Evolutionary conservation across 140 eudicot genomes (phyloP), one percentile per base, ranked within the genome.

Genomic region (Bidens hawaiensis): DNA sequence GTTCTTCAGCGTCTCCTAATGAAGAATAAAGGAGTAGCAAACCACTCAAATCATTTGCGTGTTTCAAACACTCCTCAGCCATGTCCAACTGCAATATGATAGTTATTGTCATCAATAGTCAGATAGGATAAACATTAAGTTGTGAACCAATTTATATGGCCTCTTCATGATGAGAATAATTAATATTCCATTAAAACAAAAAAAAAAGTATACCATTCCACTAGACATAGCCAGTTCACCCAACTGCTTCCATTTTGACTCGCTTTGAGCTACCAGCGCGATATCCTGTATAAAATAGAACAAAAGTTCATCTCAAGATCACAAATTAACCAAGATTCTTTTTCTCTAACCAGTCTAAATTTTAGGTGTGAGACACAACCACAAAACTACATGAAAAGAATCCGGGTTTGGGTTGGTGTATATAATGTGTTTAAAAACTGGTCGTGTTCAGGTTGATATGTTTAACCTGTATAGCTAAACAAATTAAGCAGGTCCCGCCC

Each of bases 141-240:
- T 17, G 11, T 28, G 25, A 50, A 50, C 47, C 48, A 38, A 26
- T 36, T 24, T 61, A 36, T 40, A 61, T 60, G 31, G 42, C 49
- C 64, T 25, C 25, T 2, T 6, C 22, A 14, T 15, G 43, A 68
- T 21, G 26, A 63, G 16, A 52, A 55, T 4, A 68, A 68, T 16
- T 17, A 27, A 27, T 28, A n/a, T 69, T 46, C 17, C 5, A 65
- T 2, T 11, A 34, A n/a, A 30, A 56, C 15, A 8, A 19, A 34
- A 54, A 18, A 18, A 10, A 42, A 10, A n/a, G n/a, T 1, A 21
- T n/a, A n/a, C 99, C 99, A 70, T 88, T 72, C 99, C 99, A n/a
- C 82, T 69, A 63, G 99, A 93, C 99, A 93, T 80, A 60, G 99
- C 99, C 62, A 93, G 79, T 81, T 88, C 99, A 51, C 99, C 99